phyloP scores from a whole-genome alignment of 1,284 basidiomycete genomes.

The Leccinum ponderosum region DNA sequence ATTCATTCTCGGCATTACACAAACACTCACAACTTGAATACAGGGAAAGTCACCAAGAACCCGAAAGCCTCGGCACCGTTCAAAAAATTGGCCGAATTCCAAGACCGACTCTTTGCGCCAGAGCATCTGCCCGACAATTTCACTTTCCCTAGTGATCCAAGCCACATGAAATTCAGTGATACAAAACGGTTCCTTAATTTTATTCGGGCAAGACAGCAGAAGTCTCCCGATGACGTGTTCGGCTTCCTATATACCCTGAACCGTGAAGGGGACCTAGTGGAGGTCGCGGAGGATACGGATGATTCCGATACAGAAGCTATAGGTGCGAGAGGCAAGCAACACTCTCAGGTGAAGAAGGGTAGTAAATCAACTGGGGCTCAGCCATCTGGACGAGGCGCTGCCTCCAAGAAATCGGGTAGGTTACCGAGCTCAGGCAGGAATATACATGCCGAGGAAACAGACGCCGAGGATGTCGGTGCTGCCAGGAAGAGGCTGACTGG shows the following conservation, averaged over 20 bases:
- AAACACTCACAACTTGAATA: not conserved
- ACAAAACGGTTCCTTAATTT: not conserved
- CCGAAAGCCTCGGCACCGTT: not conserved
- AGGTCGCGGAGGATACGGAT: not conserved
- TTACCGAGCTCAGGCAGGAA: no score
- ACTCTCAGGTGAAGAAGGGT: no score
- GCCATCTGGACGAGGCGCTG: no score
- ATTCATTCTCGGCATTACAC: not conserved
- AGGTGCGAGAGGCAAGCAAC: not conserved
- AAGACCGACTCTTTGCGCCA: not conserved
- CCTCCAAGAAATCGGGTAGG: no score
- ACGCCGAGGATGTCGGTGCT: no score
- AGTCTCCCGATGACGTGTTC: not conserved
- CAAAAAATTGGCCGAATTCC: not conserved
- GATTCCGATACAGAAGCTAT: not conserved
- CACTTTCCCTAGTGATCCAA: not conserved
- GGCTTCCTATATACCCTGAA: not conserved
- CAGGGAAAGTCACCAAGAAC: not conserved
- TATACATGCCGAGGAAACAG: no score
- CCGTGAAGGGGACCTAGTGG: not conserved
- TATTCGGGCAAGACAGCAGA: not conserved
- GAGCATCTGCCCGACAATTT: not conserved
- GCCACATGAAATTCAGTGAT: not conserved
- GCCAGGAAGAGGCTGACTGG: no score
- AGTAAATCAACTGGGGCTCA: no score